Evolutionary conservation across 495 filamentous ascomycete genomes (phyloP), one percentile per base, ranked within the genome.

Genomic region (Podospora australis): DNA sequence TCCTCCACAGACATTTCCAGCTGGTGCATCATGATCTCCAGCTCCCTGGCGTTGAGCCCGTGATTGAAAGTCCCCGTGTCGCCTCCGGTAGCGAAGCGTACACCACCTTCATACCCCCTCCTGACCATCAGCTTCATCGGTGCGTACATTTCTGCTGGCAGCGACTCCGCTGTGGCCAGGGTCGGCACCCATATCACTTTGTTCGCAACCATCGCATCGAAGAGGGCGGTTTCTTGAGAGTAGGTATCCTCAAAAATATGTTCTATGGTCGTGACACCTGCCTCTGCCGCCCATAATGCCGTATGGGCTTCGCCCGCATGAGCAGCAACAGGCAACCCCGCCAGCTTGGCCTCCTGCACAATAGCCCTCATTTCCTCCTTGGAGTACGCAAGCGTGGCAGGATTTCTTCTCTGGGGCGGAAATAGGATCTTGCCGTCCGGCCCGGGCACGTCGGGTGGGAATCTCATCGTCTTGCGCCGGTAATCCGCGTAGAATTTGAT

Each of bases 401-500:
- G 73, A 46, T 73, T 76, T 13, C 62, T 62, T 2, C 59, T 52
- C 17, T 29, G 51, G 21, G 51, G 58, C 30, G 48, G 69, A 48
- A 56, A 59, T 40, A 24, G 58, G 45, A 55, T 39, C 21, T 1
- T 46, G 44, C 24, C 60, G 47, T 44, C 62, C 29, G 32, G 60
- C 48, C 24, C 54, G 29, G 11, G 57, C 29, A 19, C 50, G 43
- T 38, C 49, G 2, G 54, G 49, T 10, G 75, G 74, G 44, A 64
- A 79, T 0, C 74, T 62, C 54, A 79, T 60, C 10, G 56, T 51
- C 28, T 73, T 65, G 48, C 72, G 68, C 1, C 72, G 58, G 50
- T 76, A 79, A 48, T 79, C 74, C 9, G 69, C 73, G 44, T 75
- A 77, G 52, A 77, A 70, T 49, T 79, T 79, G 45, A 79, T 60